Evolutionary conservation across 1,139 yeast species (phyloP), one percentile per base, ranked within the genome.

Genomic region (Wickerhamiella infanticola): DNA sequence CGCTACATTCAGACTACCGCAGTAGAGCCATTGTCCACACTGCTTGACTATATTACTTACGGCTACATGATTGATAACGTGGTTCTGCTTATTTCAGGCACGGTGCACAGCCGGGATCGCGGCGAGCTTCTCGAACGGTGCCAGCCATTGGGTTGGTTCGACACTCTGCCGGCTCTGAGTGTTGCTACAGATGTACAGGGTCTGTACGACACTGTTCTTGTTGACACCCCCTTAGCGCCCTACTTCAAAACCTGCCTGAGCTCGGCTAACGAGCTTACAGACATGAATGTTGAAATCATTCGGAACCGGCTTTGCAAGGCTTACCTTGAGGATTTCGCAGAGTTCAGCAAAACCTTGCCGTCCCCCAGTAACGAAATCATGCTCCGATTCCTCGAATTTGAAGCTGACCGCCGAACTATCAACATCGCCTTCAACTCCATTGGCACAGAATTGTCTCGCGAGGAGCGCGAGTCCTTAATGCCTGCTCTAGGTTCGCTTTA

Each of bases 1-100:
- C 79, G 82, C 52, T 90, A 86, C 63, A 71, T 93, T 50, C 77
- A 81, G 52, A 75, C 83, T 39, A 95, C 90, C 63, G 79, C 95
- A 2, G 78, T 81, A 37, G 90, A 88, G 49, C 81, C 79, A 38
- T 68, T 88, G 57, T 69, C 85, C 43, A 75, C 78, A 62, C 86
- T 88, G 60, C 73, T 93, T 75, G 95, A 93, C 63, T 93, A 69
- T 63, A 85, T 93, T 60, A 80, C 93, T 41, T 90, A 86, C 62
- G 94, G 96, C 9, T 93, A 93, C 67, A 93, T 93, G 99, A 93
- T 93, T 61, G 98, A 93, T 67, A 93, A 93, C 63, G 95, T 90
- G 41, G 84, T 93, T 29, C 72, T 93, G 58, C 82, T 93, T 81
- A 88, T 93, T 58, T 88, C 97, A 1, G 99, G 99, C 36, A 86